Percentiles rank a stretch among this genome's conserved stretches.
These are phyloP conservation scores for Ensete glaucum DNA, from an alignment of 176 grass and related monocot genomes.

Conservation along the genomic window DNA sequence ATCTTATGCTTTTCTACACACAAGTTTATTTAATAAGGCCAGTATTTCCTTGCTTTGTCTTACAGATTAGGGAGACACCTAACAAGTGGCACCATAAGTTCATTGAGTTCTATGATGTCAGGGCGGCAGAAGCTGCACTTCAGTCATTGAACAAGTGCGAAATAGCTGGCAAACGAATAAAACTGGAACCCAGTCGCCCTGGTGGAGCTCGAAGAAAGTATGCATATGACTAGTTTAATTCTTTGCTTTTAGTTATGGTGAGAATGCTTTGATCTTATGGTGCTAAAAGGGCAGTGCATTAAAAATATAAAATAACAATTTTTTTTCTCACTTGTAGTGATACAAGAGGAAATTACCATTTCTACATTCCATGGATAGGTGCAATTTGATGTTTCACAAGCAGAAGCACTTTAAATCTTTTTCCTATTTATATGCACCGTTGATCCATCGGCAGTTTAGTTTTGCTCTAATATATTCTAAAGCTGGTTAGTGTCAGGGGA, in stretches of 20 bases:
- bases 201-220: conserved; percentile 48
- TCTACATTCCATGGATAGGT: too few species aligned
- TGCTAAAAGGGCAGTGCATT: background rate
- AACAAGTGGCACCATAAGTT: conserved; percentile 42
- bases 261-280: background rate
- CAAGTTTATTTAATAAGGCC: too few species aligned
- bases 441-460: too few species aligned
- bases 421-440: too few species aligned
- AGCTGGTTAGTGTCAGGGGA: too few species aligned
- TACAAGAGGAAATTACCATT: too few species aligned
- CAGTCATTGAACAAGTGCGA: conserved; percentile 39
- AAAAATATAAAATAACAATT: background rate
- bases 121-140: conserved; percentile 42
- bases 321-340: background rate
- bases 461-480: too few species aligned
- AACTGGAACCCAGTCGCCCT: conserved; percentile 42
- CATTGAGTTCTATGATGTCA: conserved; percentile 50
- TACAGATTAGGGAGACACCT: conserved; percentile 54
- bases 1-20: too few species aligned
- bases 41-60: background rate
- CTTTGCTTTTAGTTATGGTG: background rate
- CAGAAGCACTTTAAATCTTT: too few species aligned
- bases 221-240: background rate
- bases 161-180: conserved; percentile 46
- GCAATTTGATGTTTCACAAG: too few species aligned